Conservation (phyloP, 2,329 filamentous ascomycete species). For the Westerdykella aurantiaca region DNA sequence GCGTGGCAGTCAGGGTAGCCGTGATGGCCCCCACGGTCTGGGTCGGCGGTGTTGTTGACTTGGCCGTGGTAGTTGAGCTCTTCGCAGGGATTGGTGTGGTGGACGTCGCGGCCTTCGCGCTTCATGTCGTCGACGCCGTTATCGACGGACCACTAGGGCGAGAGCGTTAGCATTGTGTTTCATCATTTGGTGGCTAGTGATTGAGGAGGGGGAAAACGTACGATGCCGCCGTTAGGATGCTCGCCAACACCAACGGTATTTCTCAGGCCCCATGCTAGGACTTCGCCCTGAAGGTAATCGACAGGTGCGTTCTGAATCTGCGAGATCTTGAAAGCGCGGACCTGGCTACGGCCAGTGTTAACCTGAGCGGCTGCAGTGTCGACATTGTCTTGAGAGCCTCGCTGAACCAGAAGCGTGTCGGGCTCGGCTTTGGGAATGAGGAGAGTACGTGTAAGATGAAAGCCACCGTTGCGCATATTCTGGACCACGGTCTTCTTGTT, state of each 20-base stretch:
- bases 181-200: slow-evolving; percentile 46
- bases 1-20: slow-evolving; percentile 67
- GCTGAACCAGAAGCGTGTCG: slow-evolving; percentile 54
- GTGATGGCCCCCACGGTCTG: slow-evolving; percentile 49
- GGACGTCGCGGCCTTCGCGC: slow-evolving; percentile 52
- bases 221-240: slow-evolving; percentile 35
- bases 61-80: slow-evolving; percentile 64
- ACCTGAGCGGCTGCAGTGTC: slow-evolving; percentile 48
- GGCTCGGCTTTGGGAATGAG: slow-evolving; percentile 3
- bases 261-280: slow-evolving; percentile 58
- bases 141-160: slow-evolving; percentile 57
- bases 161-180: slow-evolving; percentile 56
- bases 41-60: slow-evolving; percentile 42
- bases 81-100: slow-evolving; percentile 61
- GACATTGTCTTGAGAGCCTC: slow-evolving; percentile 56
- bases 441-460: slow-evolving; percentile 2
- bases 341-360: slow-evolving; percentile 53
- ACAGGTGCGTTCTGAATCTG: slow-evolving; percentile 31
- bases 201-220: not conserved
- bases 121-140: slow-evolving; percentile 60
- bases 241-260: slow-evolving; percentile 65
- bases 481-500: slow-evolving; percentile 17
- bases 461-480: slow-evolving; percentile 15
- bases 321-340: slow-evolving; percentile 52
- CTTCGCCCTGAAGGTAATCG: slow-evolving; percentile 45